Evolutionary conservation across 805 yeast genomes (phyloP).

Genomic region (Kregervanrija fluxuum): DNA sequence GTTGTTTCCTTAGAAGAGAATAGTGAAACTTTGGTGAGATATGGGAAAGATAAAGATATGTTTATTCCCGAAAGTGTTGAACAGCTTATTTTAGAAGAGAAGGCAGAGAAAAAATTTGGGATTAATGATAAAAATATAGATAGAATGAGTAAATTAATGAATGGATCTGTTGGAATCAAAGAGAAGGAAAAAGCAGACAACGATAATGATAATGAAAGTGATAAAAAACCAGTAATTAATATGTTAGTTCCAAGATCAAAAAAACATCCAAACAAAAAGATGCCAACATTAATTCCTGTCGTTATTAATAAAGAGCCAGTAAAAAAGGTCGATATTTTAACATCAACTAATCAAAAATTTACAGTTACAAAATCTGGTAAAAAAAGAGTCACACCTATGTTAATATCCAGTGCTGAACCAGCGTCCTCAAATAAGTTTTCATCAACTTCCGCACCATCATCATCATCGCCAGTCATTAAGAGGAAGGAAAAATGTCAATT

Average conservation of each 20-base stretch:
- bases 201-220: not conserved
- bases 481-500: constrained; percentile 19
- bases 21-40: constrained; percentile 64
- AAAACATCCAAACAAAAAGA: constrained; percentile 23
- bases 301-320: not conserved
- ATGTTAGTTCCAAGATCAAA: constrained; percentile 25
- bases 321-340: constrained; percentile 10
- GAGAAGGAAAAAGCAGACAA: not conserved
- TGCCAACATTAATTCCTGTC: constrained; percentile 7
- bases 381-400: constrained; percentile 66
- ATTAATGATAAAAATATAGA: not conserved
- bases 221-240: constrained; percentile 13
- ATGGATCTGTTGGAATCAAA: constrained; percentile 11
- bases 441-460: constrained; percentile 1
- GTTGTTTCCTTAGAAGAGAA: constrained; percentile 57
- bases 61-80: constrained; percentile 82
- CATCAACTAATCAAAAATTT: constrained; percentile 35
- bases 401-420: constrained; percentile 42
- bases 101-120: constrained; percentile 29
- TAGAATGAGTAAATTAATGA: constrained; percentile 38
- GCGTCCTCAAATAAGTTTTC: constrained; percentile 1
- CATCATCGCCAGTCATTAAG: constrained; percentile 9
- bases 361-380: constrained; percentile 70
- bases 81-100: constrained; percentile 68
- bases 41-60: constrained; percentile 83